These are phyloP conservation scores for Eucalyptus sp. DNA, from an alignment of 345 rosid species.

Conservation along the genomic window DNA sequence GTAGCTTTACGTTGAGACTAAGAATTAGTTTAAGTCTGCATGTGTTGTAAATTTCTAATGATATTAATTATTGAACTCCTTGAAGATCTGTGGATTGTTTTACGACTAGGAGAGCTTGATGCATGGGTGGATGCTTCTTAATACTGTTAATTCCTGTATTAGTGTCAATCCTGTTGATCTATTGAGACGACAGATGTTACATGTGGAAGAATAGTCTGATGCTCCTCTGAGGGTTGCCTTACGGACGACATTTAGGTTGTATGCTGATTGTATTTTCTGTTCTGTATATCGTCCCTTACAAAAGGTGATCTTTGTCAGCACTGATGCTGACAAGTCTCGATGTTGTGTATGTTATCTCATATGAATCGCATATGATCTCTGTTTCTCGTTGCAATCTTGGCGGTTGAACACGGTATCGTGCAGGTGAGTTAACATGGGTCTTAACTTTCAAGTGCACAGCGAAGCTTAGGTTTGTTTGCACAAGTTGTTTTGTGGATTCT, in stretches of 20 bases:
- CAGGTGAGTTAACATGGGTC: background rate
- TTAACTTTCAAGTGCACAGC: background rate
- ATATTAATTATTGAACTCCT: background rate
- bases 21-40: background rate
- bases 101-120: background rate
- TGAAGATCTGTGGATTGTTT: background rate
- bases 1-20: background rate
- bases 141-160: background rate
- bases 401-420: background rate
- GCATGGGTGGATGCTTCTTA: background rate
- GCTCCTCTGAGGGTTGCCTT: background rate
- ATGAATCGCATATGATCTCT: background rate
- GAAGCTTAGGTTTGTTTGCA: background rate
- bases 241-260: background rate
- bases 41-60: background rate
- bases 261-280: background rate
- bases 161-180: background rate
- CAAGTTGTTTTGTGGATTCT: background rate
- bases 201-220: background rate
- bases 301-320: background rate
- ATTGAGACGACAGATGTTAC: background rate
- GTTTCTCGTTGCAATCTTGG: background rate
- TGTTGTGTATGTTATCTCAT: background rate
- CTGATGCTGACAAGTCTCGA: background rate
- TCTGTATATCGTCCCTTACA: background rate